These are phyloP conservation scores for Tricholoma flavovirens DNA, from an alignment of 768 basidiomycete genomes.

Conservation along the genomic window DNA sequence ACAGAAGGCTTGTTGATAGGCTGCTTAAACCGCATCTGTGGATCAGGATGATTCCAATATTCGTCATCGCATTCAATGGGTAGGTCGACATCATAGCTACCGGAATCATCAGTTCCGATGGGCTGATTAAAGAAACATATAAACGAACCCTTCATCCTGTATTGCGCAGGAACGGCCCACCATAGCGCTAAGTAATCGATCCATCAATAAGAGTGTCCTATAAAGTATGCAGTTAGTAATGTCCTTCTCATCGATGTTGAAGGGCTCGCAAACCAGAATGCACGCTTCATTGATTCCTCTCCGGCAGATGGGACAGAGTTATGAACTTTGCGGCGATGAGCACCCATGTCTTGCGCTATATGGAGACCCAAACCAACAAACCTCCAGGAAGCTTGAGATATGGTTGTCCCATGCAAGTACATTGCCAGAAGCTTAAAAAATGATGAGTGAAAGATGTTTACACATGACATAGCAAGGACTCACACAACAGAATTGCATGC, in stretches of 20 bases:
- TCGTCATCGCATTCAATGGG: conserved; percentile 65
- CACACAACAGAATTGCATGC: conserved; percentile 63
- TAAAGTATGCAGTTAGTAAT: not conserved
- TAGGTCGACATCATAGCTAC: conserved; percentile 69
- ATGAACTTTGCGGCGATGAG: conserved; percentile 43
- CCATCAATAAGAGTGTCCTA: conserved; percentile 52
- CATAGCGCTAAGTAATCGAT: conserved; percentile 43
- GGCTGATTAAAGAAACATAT: not conserved
- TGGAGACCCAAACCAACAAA: conserved; percentile 67
- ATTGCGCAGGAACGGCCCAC: conserved; percentile 73
- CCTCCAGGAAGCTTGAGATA: conserved; percentile 64
- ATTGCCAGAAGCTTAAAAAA: conserved; percentile 40
- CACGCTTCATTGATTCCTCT: conserved; percentile 71
- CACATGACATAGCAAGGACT: conserved; percentile 21
- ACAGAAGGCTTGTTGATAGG: conserved; percentile 55
- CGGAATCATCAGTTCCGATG: not conserved
- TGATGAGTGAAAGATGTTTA: not conserved
- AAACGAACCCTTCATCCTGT: conserved; percentile 70
- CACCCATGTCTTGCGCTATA: conserved; percentile 75
- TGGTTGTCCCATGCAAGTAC: conserved; percentile 52
- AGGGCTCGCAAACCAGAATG: conserved; percentile 44
- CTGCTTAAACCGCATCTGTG: conserved; percentile 59
- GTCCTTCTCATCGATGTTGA: conserved; percentile 9
- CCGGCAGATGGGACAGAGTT: conserved; percentile 39
- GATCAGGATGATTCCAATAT: conserved; percentile 64